Conservation (phyloP, 805 yeast genomes). For the Zygotorulaspora danielsina region DNA sequence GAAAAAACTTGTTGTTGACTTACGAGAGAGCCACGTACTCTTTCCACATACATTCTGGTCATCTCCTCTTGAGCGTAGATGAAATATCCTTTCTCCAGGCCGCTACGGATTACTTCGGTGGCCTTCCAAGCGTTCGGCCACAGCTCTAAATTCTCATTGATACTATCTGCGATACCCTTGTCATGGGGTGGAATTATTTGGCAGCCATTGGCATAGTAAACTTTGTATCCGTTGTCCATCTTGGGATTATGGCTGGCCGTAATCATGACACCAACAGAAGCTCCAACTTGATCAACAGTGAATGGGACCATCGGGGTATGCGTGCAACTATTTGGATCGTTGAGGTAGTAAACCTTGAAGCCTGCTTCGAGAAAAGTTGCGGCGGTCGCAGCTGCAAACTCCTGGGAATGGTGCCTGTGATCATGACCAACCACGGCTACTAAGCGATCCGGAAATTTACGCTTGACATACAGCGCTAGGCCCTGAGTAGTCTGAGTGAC, state of each 20-base stretch:
- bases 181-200: slow-evolving; percentile 95
- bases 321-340: slow-evolving; percentile 36
- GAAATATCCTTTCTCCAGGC: slow-evolving; percentile 30
- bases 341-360: slow-evolving; percentile 60
- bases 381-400: slow-evolving; percentile 77
- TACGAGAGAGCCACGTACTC: slow-evolving; percentile 36
- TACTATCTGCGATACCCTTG: slow-evolving; percentile 58
- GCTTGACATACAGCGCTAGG: slow-evolving; percentile 48
- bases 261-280: slow-evolving; percentile 86
- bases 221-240: slow-evolving; percentile 89
- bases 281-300: slow-evolving; percentile 56
- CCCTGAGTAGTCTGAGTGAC: slow-evolving; percentile 90
- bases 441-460: slow-evolving; percentile 27
- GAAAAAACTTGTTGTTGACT: slow-evolving; percentile 1
- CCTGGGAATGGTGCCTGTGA: slow-evolving; percentile 74
- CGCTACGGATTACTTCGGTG: slow-evolving; percentile 35
- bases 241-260: slow-evolving; percentile 89
- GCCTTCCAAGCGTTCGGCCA: slow-evolving; percentile 52
- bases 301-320: slow-evolving; percentile 95
- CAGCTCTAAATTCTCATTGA: slow-evolving; percentile 58
- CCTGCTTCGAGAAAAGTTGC: slow-evolving; percentile 67
- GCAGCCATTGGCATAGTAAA: slow-evolving; percentile 89
- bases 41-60: slow-evolving; percentile 40
- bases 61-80: slow-evolving; percentile 42
- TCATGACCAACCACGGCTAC: slow-evolving; percentile 79